These are phyloP conservation scores for Tubosaeta sp. DNA, from an alignment of 768 basidiomycete species.

Conservation along the genomic window DNA sequence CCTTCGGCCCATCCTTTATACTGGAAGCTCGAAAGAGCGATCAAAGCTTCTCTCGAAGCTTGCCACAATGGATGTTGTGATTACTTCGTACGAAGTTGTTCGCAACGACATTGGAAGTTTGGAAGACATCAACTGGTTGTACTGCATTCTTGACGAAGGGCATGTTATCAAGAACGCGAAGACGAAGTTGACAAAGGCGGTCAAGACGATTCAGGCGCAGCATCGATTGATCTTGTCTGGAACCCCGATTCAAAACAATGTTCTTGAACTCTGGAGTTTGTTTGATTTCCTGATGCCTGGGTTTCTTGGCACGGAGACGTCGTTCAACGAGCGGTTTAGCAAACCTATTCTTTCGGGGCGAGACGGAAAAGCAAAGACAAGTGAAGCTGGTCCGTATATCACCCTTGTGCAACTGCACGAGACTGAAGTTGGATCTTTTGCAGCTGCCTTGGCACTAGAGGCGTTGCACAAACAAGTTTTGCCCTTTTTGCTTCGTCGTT, in stretches of 20 bases:
- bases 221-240: constrained; percentile 95
- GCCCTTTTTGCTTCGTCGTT: constrained; percentile 92
- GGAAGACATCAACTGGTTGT: constrained; percentile 78
- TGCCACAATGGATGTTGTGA: constrained; percentile 78
- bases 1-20: constrained; percentile 81
- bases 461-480: constrained; percentile 97
- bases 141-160: constrained; percentile 96
- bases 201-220: constrained; percentile 84
- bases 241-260: constrained; percentile 99
- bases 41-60: constrained; percentile 61
- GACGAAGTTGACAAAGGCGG: constrained; percentile 95
- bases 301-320: constrained; percentile 91
- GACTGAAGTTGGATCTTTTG: constrained; percentile 1
- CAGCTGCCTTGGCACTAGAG: constrained; percentile 91
- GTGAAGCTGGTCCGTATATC: constrained; percentile 77
- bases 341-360: constrained; percentile 94
- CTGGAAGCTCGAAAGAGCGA: constrained; percentile 82
- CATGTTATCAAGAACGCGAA: constrained; percentile 99
- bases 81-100: constrained; percentile 97
- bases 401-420: not conserved
- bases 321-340: constrained; percentile 93
- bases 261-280: constrained; percentile 95
- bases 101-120: constrained; percentile 86
- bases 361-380: constrained; percentile 91
- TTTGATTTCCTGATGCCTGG: constrained; percentile 99